phyloP scores from a whole-genome alignment of 495 filamentous ascomycete genomes.

The Xylaria grammica region DNA sequence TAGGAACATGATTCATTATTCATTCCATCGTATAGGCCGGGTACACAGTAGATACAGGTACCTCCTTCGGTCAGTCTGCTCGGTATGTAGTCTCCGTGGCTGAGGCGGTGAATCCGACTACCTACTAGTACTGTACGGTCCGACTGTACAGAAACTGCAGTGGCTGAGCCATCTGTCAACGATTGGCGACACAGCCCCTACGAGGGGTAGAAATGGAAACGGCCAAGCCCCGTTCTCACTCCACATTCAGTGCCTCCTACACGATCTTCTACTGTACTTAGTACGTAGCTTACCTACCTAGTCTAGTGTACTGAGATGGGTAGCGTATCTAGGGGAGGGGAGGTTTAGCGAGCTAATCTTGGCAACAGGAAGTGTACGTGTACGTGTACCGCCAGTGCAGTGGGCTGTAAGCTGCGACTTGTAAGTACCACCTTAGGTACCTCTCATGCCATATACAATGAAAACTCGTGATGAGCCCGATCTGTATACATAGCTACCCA shows the following conservation, averaged over 20 bases:
- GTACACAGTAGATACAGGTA: not conserved
- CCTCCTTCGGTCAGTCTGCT: not conserved
- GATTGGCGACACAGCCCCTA: constrained; percentile 8
- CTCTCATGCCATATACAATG: no score
- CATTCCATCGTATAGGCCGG: not conserved
- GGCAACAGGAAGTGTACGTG: no score
- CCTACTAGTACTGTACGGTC: no score
- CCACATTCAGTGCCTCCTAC: not conserved
- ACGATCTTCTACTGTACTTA: not conserved
- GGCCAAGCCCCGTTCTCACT: not conserved
- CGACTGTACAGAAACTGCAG: no score
- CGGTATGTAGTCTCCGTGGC: constrained; percentile 1
- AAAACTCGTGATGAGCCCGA: no score
- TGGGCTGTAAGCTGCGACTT: no score
- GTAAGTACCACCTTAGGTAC: no score
- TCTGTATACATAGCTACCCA: no score
- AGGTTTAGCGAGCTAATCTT: no score
- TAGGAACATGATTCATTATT: no score
- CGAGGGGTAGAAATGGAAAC: constrained; percentile 3
- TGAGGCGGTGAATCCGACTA: constrained; percentile 16
- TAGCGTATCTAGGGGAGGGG: no score
- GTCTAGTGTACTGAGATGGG: not conserved
- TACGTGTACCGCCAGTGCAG: no score
- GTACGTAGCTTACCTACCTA: not conserved
- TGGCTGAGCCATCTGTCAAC: constrained; percentile 9